These are phyloP conservation scores for Lineolata rhizophorae DNA, from an alignment of 495 filamentous ascomycete species.

Conservation along the genomic window DNA sequence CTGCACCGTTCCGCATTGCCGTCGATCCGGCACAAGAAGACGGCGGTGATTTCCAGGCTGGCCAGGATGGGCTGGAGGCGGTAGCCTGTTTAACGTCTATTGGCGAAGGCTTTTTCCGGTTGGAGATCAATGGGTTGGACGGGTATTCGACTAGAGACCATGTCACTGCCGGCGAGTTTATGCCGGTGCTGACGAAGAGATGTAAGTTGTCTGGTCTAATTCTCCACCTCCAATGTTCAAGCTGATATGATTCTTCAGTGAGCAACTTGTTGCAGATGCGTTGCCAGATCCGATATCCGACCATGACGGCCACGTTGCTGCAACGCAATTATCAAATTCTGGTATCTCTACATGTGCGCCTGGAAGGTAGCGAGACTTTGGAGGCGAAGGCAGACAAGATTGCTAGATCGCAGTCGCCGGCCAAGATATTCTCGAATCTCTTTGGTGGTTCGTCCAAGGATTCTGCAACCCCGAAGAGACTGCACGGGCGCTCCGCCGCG, in stretches of 20 bases:
- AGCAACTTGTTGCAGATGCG: conserved; percentile 44
- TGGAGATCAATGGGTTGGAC: conserved; percentile 36
- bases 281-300: conserved; percentile 42
- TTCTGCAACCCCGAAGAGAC: conserved; percentile 9
- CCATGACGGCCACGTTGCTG: conserved; percentile 38
- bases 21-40: conserved; percentile 35
- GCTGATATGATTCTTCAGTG: conserved; percentile 21
- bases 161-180: conserved; percentile 40
- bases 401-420: conserved; percentile 66
- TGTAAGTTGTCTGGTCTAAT: conserved; percentile 22
- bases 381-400: too few relatives aligned
- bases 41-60: conserved; percentile 31
- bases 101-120: conserved; percentile 26
- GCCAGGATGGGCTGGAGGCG: conserved; percentile 48
- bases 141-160: conserved; percentile 43
- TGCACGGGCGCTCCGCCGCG: conserved; percentile 10
- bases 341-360: too few relatives aligned
- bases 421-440: conserved; percentile 75
- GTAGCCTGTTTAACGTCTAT: conserved; percentile 27
- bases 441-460: conserved; percentile 28
- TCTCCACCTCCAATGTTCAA: conserved; percentile 1
- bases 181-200: conserved; percentile 45
- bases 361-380: too few relatives aligned
- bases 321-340: conserved; percentile 54
- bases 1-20: conserved; percentile 35